A percentile compares a stretch with the other conserved stretches of the same genome.
phyloP scores from a whole-genome alignment of 768 basidiomycete genomes.

The Auricularia sp. region DNA sequence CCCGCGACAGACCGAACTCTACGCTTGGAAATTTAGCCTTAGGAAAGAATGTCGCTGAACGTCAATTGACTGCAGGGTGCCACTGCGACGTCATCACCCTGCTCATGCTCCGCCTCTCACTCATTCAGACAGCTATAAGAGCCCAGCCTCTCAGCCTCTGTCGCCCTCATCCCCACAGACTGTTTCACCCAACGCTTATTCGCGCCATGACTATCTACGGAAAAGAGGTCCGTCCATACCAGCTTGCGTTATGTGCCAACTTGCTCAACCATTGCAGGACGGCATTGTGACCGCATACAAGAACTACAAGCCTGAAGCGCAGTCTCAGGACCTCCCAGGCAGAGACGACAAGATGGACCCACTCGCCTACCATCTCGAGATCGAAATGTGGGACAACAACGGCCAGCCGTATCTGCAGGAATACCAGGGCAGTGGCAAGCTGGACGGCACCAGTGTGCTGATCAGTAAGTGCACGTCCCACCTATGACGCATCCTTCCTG shows the following conservation, averaged over 20 bases:
- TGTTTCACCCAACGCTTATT: not conserved
- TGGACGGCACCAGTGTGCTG: conserved; percentile 14
- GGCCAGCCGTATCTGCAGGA: conserved; percentile 41
- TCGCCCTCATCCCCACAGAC: not conserved
- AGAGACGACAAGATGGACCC: conserved; percentile 38
- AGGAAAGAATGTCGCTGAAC: not conserved
- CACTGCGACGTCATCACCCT: not conserved
- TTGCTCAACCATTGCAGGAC: not conserved
- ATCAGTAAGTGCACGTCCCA: not conserved
- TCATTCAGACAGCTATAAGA: not conserved
- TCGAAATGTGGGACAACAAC: conserved; percentile 39
- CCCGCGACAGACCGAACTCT: not conserved
- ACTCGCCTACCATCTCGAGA: conserved; percentile 4
- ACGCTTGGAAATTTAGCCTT: not conserved
- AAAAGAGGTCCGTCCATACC: not conserved
- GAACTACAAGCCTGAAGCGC: conserved; percentile 10
- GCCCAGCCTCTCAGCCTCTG: not conserved
- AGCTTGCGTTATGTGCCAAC: no score
- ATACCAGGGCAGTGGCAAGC: conserved; percentile 42
- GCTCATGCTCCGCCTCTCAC: not conserved
- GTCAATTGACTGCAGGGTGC: not conserved
- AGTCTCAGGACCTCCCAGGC: conserved; percentile 40
- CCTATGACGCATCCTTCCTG: not conserved
- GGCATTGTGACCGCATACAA: not conserved
- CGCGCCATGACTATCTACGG: not conserved